Conservation (phyloP, 2,329 filamentous ascomycete species). For the Dactylellina drechsleri region DNA sequence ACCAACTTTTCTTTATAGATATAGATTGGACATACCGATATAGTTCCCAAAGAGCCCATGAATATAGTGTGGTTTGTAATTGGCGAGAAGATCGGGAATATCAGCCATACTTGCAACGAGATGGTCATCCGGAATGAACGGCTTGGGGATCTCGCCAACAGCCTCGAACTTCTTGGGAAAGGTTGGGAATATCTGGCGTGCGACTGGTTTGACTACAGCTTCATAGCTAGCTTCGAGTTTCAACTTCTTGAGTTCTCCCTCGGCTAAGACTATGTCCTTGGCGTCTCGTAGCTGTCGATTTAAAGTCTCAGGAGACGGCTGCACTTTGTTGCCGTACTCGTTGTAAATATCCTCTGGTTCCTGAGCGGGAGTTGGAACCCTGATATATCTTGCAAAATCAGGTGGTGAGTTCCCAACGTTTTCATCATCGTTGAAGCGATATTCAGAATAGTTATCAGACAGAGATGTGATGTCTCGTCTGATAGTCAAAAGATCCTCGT, state of each 20-base stretch:
- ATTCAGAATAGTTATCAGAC: too few relatives aligned
- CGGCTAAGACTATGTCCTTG: constrained; percentile 13
- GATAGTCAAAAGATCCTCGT: too few relatives aligned
- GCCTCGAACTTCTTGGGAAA: constrained; percentile 2
- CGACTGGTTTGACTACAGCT: neutral
- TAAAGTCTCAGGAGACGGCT: neutral
- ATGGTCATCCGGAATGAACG: constrained; percentile 31
- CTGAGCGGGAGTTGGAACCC: too few relatives aligned
- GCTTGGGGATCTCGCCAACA: neutral
- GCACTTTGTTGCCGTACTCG: neutral
- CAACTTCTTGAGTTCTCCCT: constrained; percentile 7
- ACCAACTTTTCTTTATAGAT: too few relatives aligned
- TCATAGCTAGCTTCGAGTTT: neutral
- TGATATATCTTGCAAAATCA: too few relatives aligned
- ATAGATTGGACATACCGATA: constrained; percentile 21
- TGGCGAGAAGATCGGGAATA: constrained; percentile 15
- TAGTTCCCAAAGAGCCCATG: constrained; percentile 39
- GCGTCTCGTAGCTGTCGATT: constrained; percentile 12
- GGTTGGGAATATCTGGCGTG: constrained; percentile 2
- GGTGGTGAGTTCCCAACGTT: too few relatives aligned
- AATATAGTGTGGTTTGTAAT: constrained; percentile 22
- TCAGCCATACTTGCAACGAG: constrained; percentile 30
- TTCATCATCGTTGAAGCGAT: too few relatives aligned
- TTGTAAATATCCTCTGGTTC: neutral
- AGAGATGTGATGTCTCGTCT: too few relatives aligned